Percentiles rank a stretch among this genome's conserved stretches.
Evolutionary conservation across 805 yeast species (phyloP).

Genomic region (Zygosaccharomyces pseudorouxii): DNA sequence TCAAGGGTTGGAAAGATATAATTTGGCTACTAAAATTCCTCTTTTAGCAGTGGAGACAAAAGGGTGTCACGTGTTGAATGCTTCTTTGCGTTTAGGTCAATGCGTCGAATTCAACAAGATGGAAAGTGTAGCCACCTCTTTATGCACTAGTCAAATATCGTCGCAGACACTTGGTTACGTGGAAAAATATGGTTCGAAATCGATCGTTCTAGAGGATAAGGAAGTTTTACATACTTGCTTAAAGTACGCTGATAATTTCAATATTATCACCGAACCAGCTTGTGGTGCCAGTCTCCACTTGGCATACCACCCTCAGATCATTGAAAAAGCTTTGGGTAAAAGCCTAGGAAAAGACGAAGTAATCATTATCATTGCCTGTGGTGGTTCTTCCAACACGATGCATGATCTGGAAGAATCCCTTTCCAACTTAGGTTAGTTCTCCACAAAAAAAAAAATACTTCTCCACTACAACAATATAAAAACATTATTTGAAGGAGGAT

Average conservation of each 20-base stretch:
- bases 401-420: slow-evolving; percentile 19
- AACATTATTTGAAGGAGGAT: no score
- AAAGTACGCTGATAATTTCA: slow-evolving; percentile 46
- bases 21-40: slow-evolving; percentile 35
- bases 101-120: slow-evolving; percentile 44
- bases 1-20: slow-evolving; percentile 39
- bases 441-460: neutral
- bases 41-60: slow-evolving; percentile 51
- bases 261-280: slow-evolving; percentile 59
- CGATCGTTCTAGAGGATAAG: slow-evolving; percentile 46
- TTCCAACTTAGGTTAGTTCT: neutral
- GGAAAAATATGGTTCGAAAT: slow-evolving; percentile 37
- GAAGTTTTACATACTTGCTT: slow-evolving; percentile 54
- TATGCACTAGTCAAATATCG: slow-evolving; percentile 60
- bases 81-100: slow-evolving; percentile 44
- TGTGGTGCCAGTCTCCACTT: slow-evolving; percentile 64
- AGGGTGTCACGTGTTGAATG: slow-evolving; percentile 53
- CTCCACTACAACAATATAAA: neutral
- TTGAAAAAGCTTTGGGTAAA: slow-evolving; percentile 22
- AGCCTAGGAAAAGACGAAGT: slow-evolving; percentile 37
- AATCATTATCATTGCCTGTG: slow-evolving; percentile 53
- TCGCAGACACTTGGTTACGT: slow-evolving; percentile 44
- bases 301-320: slow-evolving; percentile 33
- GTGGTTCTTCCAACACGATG: slow-evolving; percentile 38
- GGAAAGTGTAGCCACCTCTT: slow-evolving; percentile 55